Evolutionary conservation across 2,329 filamentous ascomycete species (phyloP), one percentile per base, ranked within the genome.

Genomic region (Blastomyces silverae): DNA sequence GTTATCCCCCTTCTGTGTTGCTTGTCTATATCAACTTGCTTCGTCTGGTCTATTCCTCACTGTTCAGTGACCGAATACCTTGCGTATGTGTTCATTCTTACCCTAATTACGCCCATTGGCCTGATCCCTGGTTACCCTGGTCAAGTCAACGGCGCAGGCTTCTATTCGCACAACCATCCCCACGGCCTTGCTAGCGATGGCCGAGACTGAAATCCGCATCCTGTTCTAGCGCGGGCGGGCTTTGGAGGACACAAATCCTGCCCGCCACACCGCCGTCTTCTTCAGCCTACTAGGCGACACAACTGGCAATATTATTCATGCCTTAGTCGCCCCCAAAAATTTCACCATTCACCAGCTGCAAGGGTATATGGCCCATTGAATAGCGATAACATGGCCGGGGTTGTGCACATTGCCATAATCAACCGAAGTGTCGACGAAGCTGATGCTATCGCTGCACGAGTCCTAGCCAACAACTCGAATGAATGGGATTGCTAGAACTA

Each of bases 21-120:
- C 44, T 46, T 46, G 44, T 46, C 44, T n/a, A 46, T 46, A 46
- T 46, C 44, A n/a, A n/a, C n/a, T n/a, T n/a, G n/a, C n/a, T n/a
- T n/a, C n/a, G 20, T 46, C 13, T n/a, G 13, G 17, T 46, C 44
- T 46, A 46, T 46, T 46, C 44, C 20, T 46, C 44, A n/a, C 44
- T 46, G 44, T 46, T 46, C 15, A 15, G 39, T 15, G 10, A 42
- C 2, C 2, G 39, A 42, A 20, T 46, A 46, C 17, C 20, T 46
- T 28, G 28, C 28, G 28, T 28, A 20, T 20, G 44, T 20, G 17
- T 46, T 46, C 44, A 20, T 13, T 0, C 13, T 46, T 46, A 5
- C 17, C 28, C 1, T 20, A n/a, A 17, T n/a, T n/a, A 22, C 8
- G 17, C 46, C n/a, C 20, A n/a, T 50, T 50, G 8, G 46, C n/a